These are phyloP conservation scores for Xenoacremonium recifei DNA, from an alignment of 2,329 filamentous ascomycete genomes.

Conservation along the genomic window DNA sequence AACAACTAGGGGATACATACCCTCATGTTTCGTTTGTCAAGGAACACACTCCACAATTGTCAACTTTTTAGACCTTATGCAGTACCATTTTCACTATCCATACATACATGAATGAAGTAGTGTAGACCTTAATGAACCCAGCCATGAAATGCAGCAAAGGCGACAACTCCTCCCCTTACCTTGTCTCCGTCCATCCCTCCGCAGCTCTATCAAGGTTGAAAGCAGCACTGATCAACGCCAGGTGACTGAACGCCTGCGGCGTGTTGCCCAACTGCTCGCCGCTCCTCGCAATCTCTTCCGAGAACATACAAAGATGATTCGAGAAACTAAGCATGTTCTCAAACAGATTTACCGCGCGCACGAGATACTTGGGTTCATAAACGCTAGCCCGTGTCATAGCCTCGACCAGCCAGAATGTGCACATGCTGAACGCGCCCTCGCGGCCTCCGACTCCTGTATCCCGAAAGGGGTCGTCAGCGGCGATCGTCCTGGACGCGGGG, in stretches of 20 bases:
- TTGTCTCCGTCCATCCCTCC: conserved; percentile 20
- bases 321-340: conserved; percentile 76
- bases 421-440: conserved; percentile 79
- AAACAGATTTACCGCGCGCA: conserved; percentile 65
- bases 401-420: conserved; percentile 81
- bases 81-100: too few species aligned
- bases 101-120: too few species aligned
- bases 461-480: conserved; percentile 6
- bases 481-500: background rate
- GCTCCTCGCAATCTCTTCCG: conserved; percentile 71
- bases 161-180: conserved; percentile 4
- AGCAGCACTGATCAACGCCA: conserved; percentile 73
- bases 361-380: conserved; percentile 64
- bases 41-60: too few species aligned
- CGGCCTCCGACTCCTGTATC: conserved; percentile 64
- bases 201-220: conserved; percentile 67
- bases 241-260: conserved; percentile 75
- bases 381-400: conserved; percentile 67
- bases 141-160: too few species aligned
- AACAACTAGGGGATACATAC: too few species aligned
- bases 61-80: too few species aligned
- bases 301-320: conserved; percentile 77
- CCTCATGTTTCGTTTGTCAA: too few species aligned
- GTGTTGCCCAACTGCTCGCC: conserved; percentile 80
- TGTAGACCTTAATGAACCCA: too few species aligned